Percentiles rank a stretch among this genome's conserved stretches.
Conservation (phyloP, 2,329 filamentous ascomycete genomes). For the Exserohilum turcica region DNA sequence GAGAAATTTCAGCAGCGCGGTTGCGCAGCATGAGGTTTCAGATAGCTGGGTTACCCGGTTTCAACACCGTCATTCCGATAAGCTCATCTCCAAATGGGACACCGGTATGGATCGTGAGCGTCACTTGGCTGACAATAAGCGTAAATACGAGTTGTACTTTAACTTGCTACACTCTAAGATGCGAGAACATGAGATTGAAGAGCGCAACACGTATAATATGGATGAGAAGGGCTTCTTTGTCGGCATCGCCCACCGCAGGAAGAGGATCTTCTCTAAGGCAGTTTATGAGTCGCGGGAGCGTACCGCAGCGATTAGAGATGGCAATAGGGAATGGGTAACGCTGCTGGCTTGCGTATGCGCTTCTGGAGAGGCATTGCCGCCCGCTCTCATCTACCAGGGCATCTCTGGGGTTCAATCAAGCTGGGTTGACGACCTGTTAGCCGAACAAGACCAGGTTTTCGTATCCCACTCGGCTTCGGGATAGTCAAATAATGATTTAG, state of each 20-base stretch:
- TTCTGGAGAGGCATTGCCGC: neutral
- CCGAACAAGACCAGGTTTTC: too few relatives aligned
- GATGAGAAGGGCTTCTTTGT: conserved; percentile 14
- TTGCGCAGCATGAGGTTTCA: neutral
- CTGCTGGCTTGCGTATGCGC: neutral
- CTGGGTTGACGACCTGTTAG: too few relatives aligned
- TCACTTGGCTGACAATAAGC: neutral
- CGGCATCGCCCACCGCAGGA: conserved; percentile 3
- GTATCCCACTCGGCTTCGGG: too few relatives aligned
- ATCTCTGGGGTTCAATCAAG: neutral
- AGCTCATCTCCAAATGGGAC: conserved; percentile 1
- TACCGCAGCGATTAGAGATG: neutral
- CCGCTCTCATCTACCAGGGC: neutral
- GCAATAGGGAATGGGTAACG: neutral
- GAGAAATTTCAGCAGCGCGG: neutral
- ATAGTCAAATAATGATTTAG: too few relatives aligned
- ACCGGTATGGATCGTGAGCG: neutral
- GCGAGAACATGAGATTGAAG: conserved; percentile 5
- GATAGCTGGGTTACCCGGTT: neutral
- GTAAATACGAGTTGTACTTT: neutral
- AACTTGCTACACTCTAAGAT: conserved; percentile 14
- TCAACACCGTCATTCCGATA: neutral
- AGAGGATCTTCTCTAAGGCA: conserved; percentile 12
- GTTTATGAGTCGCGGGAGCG: neutral
- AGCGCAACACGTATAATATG: conserved; percentile 17